phyloP scores from a whole-genome alignment of 2,329 filamentous ascomycete genomes.

The Celoporthe dispersa region DNA sequence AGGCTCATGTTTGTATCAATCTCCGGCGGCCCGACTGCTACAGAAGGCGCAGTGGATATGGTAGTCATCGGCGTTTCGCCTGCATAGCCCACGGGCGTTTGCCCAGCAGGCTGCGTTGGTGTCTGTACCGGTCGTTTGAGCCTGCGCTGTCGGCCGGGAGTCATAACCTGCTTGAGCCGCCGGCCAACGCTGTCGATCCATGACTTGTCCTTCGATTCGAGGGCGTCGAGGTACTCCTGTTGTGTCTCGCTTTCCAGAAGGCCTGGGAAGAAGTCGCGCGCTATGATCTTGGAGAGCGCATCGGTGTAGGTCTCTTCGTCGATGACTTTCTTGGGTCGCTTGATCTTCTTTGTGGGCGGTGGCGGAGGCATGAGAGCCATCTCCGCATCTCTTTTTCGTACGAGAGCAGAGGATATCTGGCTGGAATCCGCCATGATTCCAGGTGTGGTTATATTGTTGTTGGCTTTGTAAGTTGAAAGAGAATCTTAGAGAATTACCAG shows the following conservation, averaged over 20 bases:
- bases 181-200: slow-evolving; percentile 87
- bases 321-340: slow-evolving; percentile 83
- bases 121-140: slow-evolving; percentile 27
- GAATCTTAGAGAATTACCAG: not conserved
- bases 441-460: slow-evolving; percentile 7
- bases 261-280: slow-evolving; percentile 94
- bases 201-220: slow-evolving; percentile 80
- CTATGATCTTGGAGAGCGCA: slow-evolving; percentile 90
- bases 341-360: slow-evolving; percentile 83
- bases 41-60: slow-evolving; percentile 37
- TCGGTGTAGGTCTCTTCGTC: slow-evolving; percentile 95
- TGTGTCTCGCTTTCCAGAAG: slow-evolving; percentile 84
- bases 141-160: slow-evolving; percentile 61
- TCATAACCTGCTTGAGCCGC: slow-evolving; percentile 78
- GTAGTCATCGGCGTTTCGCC: slow-evolving; percentile 76
- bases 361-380: slow-evolving; percentile 86
- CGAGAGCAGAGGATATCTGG: slow-evolving; percentile 59
- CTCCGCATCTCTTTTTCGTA: slow-evolving; percentile 67
- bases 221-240: slow-evolving; percentile 87
- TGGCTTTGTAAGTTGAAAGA: not conserved
- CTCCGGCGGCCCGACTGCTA: slow-evolving; percentile 45
- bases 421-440: slow-evolving; percentile 22
- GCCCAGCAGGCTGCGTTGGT: slow-evolving; percentile 38
- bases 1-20: slow-evolving; percentile 81
- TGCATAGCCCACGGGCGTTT: slow-evolving; percentile 68